phyloP scores from a whole-genome alignment of 1,139 yeast genomes.

The Scheffersomyces titani region DNA sequence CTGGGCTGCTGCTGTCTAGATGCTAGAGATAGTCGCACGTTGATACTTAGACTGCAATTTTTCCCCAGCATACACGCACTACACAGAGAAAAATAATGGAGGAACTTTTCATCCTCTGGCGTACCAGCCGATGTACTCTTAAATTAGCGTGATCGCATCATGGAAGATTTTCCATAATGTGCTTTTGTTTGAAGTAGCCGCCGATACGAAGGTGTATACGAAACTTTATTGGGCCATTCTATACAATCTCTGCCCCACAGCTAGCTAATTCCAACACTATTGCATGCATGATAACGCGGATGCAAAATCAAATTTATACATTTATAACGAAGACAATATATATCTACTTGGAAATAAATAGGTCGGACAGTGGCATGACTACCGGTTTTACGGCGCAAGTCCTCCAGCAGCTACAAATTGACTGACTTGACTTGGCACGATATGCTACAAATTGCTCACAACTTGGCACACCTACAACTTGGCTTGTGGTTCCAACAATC shows the following conservation, averaged over 20 bases:
- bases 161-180: no score
- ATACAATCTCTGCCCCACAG: not conserved
- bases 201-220: not conserved
- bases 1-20: not conserved
- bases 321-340: not conserved
- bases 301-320: not conserved
- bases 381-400: not conserved
- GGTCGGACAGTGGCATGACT: not conserved
- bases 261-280: no score
- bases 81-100: no score
- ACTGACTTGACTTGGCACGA: not conserved
- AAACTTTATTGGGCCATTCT: not conserved
- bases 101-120: no score
- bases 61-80: no score
- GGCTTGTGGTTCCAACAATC: slow-evolving; percentile 40
- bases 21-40: not conserved
- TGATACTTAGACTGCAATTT: not conserved
- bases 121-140: no score
- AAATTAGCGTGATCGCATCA: not conserved
- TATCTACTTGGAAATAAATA: not conserved
- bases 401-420: not conserved
- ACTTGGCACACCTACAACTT: slow-evolving; percentile 24
- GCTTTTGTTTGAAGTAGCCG: no score
- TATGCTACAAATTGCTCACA: not conserved
- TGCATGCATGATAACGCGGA: not conserved